Percentiles rank a stretch among this genome's conserved stretches.
Evolutionary conservation across 73 alveolate species (phyloP).

Genomic region (Paramecium octaurelia): DNA sequence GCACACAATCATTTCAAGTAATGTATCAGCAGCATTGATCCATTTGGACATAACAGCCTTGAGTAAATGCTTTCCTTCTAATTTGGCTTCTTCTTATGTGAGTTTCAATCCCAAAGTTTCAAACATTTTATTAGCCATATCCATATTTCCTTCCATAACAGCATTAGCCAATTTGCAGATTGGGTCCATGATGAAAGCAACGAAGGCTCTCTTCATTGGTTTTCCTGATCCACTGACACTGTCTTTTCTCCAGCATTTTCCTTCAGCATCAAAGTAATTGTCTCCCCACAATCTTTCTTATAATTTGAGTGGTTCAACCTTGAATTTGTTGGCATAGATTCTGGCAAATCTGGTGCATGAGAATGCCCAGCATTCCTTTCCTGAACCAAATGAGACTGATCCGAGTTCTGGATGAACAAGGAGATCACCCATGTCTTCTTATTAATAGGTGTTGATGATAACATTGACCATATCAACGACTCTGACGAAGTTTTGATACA

Average conservation of each 20-base stretch:
- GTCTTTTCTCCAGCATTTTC: constrained; percentile 93
- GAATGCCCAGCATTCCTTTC: constrained; percentile 98
- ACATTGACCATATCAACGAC: constrained; percentile 98
- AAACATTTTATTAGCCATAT: constrained; percentile 83
- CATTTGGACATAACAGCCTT: constrained; percentile 92
- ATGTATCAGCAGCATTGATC: constrained; percentile 98
- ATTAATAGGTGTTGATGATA: constrained; percentile 88
- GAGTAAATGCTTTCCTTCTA: constrained; percentile 66
- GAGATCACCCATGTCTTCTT: constrained; percentile 84
- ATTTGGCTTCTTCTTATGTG: constrained; percentile 90
- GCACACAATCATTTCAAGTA: constrained; percentile 96
- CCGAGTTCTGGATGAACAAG: constrained; percentile 86
- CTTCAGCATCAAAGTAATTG: constrained; percentile 94
- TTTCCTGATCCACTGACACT: constrained; percentile 79
- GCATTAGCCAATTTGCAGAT: constrained; percentile 85
- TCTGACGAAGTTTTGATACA: constrained; percentile 88
- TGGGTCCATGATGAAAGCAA: constrained; percentile 94
- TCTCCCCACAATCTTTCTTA: constrained; percentile 98
- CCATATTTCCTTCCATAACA: constrained; percentile 87
- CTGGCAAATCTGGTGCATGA: constrained; percentile 95
- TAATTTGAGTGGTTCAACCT: constrained; percentile 89
- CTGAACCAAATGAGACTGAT: constrained; percentile 97
- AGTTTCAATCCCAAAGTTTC: constrained; percentile 91
- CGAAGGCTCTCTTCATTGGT: constrained; percentile 92
- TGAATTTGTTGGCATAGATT: constrained; percentile 88